Percentiles rank a stretch among this genome's conserved stretches.
phyloP scores from a whole-genome alignment of 805 yeast species.

The Metschnikowia henanensis region DNA sequence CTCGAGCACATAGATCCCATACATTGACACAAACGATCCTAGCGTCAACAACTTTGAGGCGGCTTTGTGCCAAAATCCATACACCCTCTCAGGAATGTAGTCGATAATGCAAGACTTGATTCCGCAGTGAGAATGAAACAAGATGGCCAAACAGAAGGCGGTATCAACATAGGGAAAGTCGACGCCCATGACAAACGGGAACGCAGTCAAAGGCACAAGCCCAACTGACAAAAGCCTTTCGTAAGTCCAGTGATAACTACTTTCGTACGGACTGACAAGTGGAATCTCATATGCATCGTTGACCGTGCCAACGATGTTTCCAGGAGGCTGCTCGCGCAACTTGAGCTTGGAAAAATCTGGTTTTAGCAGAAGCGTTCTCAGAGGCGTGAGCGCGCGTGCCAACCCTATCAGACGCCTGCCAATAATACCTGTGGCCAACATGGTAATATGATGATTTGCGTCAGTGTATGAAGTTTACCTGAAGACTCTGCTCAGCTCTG shows the following conservation, averaged over 20 bases:
- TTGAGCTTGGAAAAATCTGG: conserved; percentile 51
- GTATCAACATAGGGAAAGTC: conserved; percentile 72
- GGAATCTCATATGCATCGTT: conserved; percentile 85
- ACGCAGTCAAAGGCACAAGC: conserved; percentile 71
- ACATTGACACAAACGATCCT: conserved; percentile 69
- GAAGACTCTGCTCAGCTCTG: conserved; percentile 7
- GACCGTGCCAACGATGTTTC: conserved; percentile 87
- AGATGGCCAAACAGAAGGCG: conserved; percentile 57
- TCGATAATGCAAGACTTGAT: conserved; percentile 90
- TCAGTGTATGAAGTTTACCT: too few relatives aligned
- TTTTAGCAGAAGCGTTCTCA: conserved; percentile 24
- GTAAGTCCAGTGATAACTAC: conserved; percentile 92
- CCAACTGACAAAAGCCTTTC: conserved; percentile 72
- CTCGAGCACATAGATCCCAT: conserved; percentile 82
- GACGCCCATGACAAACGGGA: conserved; percentile 78
- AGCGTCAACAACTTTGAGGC: conserved; percentile 68
- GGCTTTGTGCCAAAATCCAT: conserved; percentile 70
- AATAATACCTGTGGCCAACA: conserved; percentile 12
- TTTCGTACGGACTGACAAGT: conserved; percentile 60
- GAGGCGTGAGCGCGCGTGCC: conserved; percentile 3
- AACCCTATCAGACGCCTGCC: conserved; percentile 13
- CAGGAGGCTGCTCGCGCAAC: conserved; percentile 80
- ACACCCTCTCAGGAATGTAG: conserved; percentile 85
- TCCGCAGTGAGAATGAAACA: conserved; percentile 84
- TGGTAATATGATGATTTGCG: background rate